Percentiles rank a stretch among this genome's conserved stretches.
phyloP scores from a whole-genome alignment of 2,329 filamentous ascomycete genomes.

The Ophiocordyceps australis region DNA sequence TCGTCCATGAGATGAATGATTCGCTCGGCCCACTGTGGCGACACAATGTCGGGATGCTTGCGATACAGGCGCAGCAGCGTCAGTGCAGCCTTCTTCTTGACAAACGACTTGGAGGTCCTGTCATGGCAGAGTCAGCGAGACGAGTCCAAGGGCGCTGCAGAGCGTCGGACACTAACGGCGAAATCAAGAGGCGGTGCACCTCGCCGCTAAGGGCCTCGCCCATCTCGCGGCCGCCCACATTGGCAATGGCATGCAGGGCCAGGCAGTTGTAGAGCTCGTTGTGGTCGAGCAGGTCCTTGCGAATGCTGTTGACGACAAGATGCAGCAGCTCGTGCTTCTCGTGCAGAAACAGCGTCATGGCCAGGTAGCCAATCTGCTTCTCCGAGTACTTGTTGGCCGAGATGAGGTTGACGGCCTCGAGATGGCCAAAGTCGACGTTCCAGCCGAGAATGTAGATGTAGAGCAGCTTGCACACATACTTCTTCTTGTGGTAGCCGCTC shows the following conservation, averaged over 20 bases:
- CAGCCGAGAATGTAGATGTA: conserved; percentile 99
- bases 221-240: conserved; percentile 93
- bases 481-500: conserved; percentile 97
- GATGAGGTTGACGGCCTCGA: conserved; percentile 95
- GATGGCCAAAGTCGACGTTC: conserved; percentile 97
- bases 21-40: conserved; percentile 91
- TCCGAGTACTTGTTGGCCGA: conserved; percentile 96
- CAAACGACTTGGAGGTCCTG: conserved; percentile 73
- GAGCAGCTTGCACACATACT: conserved; percentile 99
- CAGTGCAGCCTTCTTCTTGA: conserved; percentile 96
- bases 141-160: neutral
- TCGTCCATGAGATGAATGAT: conserved; percentile 99
- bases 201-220: conserved; percentile 83
- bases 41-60: conserved; percentile 84
- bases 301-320: conserved; percentile 93
- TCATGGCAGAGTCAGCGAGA: conserved; percentile 3
- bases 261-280: conserved; percentile 97
- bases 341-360: conserved; percentile 91
- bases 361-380: conserved; percentile 97
- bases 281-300: conserved; percentile 84
- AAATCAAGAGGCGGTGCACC: conserved; percentile 85
- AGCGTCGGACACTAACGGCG: conserved; percentile 46
- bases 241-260: conserved; percentile 91
- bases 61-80: conserved; percentile 86
- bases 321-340: conserved; percentile 94